A percentile compares a stretch with the other conserved stretches of the same genome.
phyloP scores from a whole-genome alignment of 2,329 filamentous ascomycete genomes.

The Microdochium trichocladiopsis region DNA sequence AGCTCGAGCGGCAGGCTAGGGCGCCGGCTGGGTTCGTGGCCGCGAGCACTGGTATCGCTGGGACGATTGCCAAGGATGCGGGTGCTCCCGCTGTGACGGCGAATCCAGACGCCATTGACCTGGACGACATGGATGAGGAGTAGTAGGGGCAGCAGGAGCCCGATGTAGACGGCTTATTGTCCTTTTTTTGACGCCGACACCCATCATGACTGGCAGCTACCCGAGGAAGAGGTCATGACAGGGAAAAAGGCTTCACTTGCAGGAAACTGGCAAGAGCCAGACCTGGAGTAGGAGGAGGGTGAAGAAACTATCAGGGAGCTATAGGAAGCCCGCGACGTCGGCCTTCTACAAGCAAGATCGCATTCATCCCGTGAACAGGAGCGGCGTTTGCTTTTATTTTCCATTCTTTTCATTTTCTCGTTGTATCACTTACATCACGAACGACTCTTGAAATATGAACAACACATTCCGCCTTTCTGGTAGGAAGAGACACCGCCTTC shows the following conservation, averaged over 20 bases:
- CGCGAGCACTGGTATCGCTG: conserved; percentile 67
- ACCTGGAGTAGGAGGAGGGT: no score
- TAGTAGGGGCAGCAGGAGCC: conserved; percentile 9
- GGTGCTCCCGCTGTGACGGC: conserved; percentile 38
- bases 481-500: no score
- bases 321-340: no score
- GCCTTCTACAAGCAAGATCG: no score
- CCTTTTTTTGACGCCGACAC: no score
- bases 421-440: background rate
- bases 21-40: conserved; percentile 89
- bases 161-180: no score
- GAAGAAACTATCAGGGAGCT: no score
- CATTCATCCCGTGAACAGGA: background rate
- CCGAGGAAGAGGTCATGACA: no score
- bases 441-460: conserved; percentile 1
- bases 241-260: no score
- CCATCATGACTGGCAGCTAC: no score
- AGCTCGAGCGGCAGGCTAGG: conserved; percentile 78
- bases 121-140: conserved; percentile 64
- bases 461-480: background rate
- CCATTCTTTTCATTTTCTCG: conserved; percentile 7
- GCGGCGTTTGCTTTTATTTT: conserved; percentile 2
- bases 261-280: no score
- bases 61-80: conserved; percentile 40
- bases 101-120: conserved; percentile 82